These are phyloP conservation scores for Claviceps maximensis DNA, from an alignment of 2,329 filamentous ascomycete genomes.

Conservation along the genomic window DNA sequence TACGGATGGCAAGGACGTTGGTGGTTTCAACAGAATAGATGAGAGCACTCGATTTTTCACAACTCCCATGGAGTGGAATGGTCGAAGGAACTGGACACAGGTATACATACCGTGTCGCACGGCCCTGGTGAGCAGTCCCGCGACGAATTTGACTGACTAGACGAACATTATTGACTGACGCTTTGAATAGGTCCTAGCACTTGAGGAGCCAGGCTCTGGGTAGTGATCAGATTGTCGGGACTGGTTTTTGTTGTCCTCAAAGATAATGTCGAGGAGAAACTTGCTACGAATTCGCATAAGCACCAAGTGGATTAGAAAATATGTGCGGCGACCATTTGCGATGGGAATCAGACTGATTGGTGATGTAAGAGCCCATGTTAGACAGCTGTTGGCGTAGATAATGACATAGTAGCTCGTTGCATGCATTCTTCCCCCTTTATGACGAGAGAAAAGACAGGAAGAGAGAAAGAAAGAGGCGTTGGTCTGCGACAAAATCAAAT, in stretches of 20 bases:
- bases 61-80: conserved; percentile 81
- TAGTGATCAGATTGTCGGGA: conserved; percentile 4
- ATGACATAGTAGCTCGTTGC: background rate
- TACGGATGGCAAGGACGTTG: conserved; percentile 63
- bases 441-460: too few species aligned
- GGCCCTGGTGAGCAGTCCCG: conserved; percentile 52
- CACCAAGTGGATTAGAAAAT: background rate
- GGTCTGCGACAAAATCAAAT: background rate
- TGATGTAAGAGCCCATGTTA: background rate
- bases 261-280: too few species aligned
- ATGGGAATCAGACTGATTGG: background rate
- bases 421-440: background rate
- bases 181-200: conserved; percentile 32
- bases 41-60: conserved; percentile 84
- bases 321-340: background rate
- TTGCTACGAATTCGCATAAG: background rate
- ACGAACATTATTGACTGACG: conserved; percentile 15
- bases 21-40: conserved; percentile 66
- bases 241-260: too few species aligned
- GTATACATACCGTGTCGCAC: conserved; percentile 78
- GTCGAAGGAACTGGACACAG: conserved; percentile 78
- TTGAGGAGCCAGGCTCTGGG: conserved; percentile 18
- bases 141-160: background rate
- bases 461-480: too few species aligned
- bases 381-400: background rate